A percentile compares a stretch with the other conserved stretches of the same genome.
These are phyloP conservation scores for Vitis rupestris DNA, from an alignment of 164 flowering plant species.

Conservation along the genomic window DNA sequence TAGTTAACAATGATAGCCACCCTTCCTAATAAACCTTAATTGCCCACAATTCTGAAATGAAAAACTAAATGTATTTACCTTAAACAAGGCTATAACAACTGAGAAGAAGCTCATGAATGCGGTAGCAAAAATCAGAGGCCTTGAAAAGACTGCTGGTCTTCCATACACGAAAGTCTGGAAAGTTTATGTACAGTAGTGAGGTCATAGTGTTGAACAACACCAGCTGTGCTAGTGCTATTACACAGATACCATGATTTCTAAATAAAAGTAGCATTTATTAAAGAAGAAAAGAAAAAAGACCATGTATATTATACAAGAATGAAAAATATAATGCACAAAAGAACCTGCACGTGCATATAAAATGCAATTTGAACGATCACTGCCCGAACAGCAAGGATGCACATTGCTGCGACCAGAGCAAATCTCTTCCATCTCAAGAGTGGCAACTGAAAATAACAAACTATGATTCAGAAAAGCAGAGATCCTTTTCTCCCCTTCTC, in stretches of 20 bases:
- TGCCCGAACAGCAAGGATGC: constrained; percentile 92
- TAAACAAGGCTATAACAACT: constrained; percentile 90
- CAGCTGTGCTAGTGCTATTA: no score
- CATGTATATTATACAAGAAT: neutral
- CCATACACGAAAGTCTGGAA: constrained; percentile 69
- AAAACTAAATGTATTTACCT: constrained; percentile 50
- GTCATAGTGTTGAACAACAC: no score
- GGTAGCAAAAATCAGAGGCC: constrained; percentile 85
- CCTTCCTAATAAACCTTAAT: neutral
- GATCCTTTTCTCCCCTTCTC: no score
- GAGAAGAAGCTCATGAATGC: constrained; percentile 99
- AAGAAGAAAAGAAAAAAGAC: neutral
- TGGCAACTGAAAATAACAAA: constrained; percentile 57
- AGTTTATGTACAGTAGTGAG: constrained; percentile 10
- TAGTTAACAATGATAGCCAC: neutral
- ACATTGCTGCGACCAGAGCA: constrained; percentile 86
- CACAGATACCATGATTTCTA: neutral
- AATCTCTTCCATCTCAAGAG: constrained; percentile 89
- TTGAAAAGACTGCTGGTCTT: constrained; percentile 67
- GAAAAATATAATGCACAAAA: neutral
- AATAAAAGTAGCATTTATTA: neutral
- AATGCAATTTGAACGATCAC: constrained; percentile 92
- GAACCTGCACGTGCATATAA: constrained; percentile 85
- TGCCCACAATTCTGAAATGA: neutral
- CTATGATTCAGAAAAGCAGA: constrained; percentile 4